phyloP scores from a whole-genome alignment of 2,329 filamentous ascomycete species.

The Scytalidium lignicola region DNA sequence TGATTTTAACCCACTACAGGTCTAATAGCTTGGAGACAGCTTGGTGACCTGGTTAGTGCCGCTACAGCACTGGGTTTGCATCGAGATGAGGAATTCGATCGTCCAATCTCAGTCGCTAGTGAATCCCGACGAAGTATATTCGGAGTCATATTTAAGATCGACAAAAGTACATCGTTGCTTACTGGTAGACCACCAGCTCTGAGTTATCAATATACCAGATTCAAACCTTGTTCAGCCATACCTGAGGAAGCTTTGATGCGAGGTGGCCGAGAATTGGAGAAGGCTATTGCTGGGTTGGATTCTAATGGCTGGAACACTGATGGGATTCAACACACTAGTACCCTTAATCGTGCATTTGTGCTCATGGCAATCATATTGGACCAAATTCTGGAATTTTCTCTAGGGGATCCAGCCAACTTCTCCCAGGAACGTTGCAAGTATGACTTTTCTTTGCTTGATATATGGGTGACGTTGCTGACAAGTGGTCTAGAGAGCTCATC shows the following conservation, averaged over 20 bases:
- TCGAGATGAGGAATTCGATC: constrained; percentile 15
- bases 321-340: constrained; percentile 38
- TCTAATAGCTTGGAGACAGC: constrained; percentile 32
- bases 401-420: constrained; percentile 17
- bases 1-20: constrained; percentile 15
- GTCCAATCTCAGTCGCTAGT: constrained; percentile 24
- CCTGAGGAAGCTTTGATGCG: constrained; percentile 43
- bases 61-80: constrained; percentile 24
- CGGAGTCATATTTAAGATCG: constrained; percentile 34
- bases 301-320: constrained; percentile 46
- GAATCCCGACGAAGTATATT: constrained; percentile 33
- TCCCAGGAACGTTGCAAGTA: constrained; percentile 18
- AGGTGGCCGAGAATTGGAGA: constrained; percentile 33
- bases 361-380: constrained; percentile 48
- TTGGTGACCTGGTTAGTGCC: constrained; percentile 32
- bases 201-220: constrained; percentile 46
- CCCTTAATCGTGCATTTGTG: constrained; percentile 40
- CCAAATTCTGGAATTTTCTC: constrained; percentile 53
- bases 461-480: background rate
- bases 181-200: constrained; percentile 50
- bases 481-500: constrained; percentile 13
- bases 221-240: constrained; percentile 50
- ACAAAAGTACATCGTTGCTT: constrained; percentile 47
- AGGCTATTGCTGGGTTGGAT: constrained; percentile 37
- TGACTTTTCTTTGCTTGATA: background rate